Evolutionary conservation across 2,329 filamentous ascomycete genomes (phyloP).

Genomic region (Madurella fahalii): DNA sequence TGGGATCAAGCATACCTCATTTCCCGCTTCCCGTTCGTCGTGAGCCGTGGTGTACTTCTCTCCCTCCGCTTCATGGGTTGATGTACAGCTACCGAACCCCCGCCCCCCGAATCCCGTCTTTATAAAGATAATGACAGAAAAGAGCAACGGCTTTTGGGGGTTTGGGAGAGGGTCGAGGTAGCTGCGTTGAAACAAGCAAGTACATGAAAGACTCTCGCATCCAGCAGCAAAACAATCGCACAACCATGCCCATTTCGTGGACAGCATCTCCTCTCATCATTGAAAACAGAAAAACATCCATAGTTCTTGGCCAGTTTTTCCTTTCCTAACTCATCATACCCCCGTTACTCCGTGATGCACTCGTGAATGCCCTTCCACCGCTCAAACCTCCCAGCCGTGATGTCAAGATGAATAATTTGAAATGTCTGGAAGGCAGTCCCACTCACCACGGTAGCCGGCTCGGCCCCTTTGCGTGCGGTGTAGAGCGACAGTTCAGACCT

Average conservation of each 20-base stretch:
- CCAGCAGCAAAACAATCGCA: conserved; percentile 7
- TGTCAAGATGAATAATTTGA: conserved; percentile 11
- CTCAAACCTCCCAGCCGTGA: conserved; percentile 10
- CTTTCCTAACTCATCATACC: conserved; percentile 22
- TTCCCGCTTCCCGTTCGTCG: not conserved
- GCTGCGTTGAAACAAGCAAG: not conserved
- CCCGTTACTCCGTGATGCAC: conserved; percentile 23
- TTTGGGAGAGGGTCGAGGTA: not conserved
- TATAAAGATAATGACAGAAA: not conserved
- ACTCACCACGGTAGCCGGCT: conserved; percentile 3
- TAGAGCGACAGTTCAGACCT: not conserved
- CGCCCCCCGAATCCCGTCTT: not conserved
- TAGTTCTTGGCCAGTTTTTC: conserved; percentile 20
- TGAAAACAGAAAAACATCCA: conserved; percentile 12
- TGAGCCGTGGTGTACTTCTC: not conserved
- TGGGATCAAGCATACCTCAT: not conserved
- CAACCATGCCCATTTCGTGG: not conserved
- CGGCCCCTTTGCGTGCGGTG: not conserved
- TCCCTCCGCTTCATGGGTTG: not conserved
- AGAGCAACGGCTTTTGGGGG: not conserved
- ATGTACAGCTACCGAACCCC: not conserved
- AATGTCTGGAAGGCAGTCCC: not conserved
- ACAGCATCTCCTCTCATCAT: conserved; percentile 6
- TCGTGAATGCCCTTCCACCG: conserved; percentile 17
- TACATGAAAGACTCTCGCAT: conserved; percentile 3